Conservation (phyloP, 106 monocot genomes). For the Chionographis japonica region DNA sequence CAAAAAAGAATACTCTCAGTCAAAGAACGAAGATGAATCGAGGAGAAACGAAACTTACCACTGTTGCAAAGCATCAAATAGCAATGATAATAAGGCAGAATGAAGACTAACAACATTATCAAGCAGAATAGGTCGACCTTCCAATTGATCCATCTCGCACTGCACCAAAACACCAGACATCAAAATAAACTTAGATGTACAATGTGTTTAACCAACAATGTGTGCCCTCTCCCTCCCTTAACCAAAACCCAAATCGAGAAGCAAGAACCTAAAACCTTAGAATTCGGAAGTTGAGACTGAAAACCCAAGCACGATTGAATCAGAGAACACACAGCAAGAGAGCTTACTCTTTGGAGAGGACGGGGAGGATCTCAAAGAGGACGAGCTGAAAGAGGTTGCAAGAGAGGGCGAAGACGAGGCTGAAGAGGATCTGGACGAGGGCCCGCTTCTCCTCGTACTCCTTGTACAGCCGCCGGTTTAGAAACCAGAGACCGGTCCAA, state of each 20-base stretch:
- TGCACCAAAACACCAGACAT: slow-evolving; percentile 24
- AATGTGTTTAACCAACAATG: neutral
- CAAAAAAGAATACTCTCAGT: no score
- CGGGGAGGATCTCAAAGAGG: slow-evolving; percentile 90
- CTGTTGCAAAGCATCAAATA: slow-evolving; percentile 76
- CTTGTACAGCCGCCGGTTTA: slow-evolving; percentile 89
- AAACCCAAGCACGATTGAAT: neutral
- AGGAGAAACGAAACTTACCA: slow-evolving; percentile 37
- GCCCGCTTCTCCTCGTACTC: slow-evolving; percentile 99
- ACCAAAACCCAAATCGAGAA: no score
- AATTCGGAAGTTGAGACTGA: no score
- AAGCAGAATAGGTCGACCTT: slow-evolving; percentile 86
- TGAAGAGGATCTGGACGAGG: slow-evolving; percentile 94
- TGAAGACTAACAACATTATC: slow-evolving; percentile 82
- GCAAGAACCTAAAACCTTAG: no score
- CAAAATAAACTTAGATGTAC: neutral
- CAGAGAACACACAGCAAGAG: neutral
- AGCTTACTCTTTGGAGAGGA: slow-evolving; percentile 90
- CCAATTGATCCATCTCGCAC: slow-evolving; percentile 96
- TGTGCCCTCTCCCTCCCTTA: no score
- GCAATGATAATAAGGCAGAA: slow-evolving; percentile 90
- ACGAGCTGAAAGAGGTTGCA: slow-evolving; percentile 99
- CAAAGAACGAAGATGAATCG: no score
- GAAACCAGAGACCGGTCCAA: slow-evolving; percentile 96
- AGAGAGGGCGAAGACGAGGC: slow-evolving; percentile 93